Evolutionary conservation across 768 basidiomycete genomes (phyloP).

Genomic region (Mrakia gelida): DNA sequence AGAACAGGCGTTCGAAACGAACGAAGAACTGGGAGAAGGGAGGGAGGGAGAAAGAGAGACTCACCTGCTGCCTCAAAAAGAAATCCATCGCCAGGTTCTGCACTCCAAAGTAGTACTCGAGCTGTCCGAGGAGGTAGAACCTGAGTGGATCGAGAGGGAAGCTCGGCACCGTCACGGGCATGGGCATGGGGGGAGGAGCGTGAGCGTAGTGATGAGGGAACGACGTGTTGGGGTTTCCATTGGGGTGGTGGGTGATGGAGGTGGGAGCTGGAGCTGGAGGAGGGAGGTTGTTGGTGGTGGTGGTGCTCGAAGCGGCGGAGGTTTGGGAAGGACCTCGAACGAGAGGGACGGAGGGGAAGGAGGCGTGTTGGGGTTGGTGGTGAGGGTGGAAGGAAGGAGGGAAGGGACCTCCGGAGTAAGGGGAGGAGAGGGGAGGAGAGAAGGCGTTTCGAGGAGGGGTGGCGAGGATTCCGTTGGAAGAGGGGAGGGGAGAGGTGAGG

Average conservation of each 20-base stretch:
- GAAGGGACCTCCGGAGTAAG: background rate
- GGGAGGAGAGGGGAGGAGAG: background rate
- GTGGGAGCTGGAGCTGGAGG: constrained; percentile 2
- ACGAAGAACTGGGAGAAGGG: too few relatives aligned
- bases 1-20: too few relatives aligned
- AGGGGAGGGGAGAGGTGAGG: background rate
- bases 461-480: background rate
- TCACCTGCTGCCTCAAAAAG: constrained; percentile 70
- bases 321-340: background rate
- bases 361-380: background rate
- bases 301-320: background rate
- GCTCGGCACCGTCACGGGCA: constrained; percentile 38
- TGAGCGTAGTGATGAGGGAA: background rate
- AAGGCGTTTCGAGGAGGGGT: background rate
- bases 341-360: background rate
- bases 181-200: constrained; percentile 40
- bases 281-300: background rate
- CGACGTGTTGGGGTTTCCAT: background rate
- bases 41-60: constrained; percentile 38
- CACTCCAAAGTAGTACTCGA: constrained; percentile 87
- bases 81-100: constrained; percentile 87
- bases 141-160: constrained; percentile 57
- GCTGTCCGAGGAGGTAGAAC: constrained; percentile 62
- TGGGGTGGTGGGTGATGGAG: background rate
- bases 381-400: constrained; percentile 9